These are phyloP conservation scores for Cymbopogon citratus DNA, from an alignment of 176 grass and related monocot species.

Conservation along the genomic window DNA sequence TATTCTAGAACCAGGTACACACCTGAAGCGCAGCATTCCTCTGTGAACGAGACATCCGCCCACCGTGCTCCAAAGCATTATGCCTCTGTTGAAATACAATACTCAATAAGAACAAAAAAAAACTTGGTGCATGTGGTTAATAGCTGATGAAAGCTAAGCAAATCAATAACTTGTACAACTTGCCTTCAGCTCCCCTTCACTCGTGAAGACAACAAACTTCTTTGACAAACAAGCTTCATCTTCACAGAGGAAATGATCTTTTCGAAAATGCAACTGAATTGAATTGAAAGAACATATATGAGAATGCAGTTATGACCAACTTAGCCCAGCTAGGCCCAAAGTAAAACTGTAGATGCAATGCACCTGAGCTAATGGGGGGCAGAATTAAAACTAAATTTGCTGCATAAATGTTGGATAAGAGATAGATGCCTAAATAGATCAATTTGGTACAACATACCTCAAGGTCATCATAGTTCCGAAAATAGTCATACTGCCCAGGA, in stretches of 20 bases:
- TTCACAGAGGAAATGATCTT: constrained; percentile 93
- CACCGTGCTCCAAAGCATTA: constrained; percentile 88
- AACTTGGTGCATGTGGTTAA: neutral
- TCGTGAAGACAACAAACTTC: constrained; percentile 87
- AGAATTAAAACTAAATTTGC: neutral
- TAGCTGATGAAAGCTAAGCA: neutral
- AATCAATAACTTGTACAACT: constrained; percentile 20
- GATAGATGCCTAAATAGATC: neutral
- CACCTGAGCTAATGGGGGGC: neutral
- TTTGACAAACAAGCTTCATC: constrained; percentile 72
- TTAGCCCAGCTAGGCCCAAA: neutral
- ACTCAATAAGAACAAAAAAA: neutral
- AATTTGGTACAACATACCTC: constrained; percentile 51
- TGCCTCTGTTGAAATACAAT: constrained; percentile 65
- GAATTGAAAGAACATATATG: constrained; percentile 22
- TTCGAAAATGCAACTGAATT: constrained; percentile 73
- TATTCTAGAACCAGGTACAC: constrained; percentile 3
- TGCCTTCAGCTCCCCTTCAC: constrained; percentile 76
- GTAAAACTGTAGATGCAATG: neutral
- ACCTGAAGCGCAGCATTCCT: constrained; percentile 94
- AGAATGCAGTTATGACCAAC: neutral
- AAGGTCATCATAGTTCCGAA: constrained; percentile 71
- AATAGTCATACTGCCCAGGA: constrained; percentile 86
- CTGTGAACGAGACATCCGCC: constrained; percentile 78
- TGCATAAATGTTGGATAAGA: neutral